A percentile compares a stretch with the other conserved stretches of the same genome.
Evolutionary conservation across 2,329 filamentous ascomycete genomes (phyloP).

Genomic region (Cercospora brassicicola): DNA sequence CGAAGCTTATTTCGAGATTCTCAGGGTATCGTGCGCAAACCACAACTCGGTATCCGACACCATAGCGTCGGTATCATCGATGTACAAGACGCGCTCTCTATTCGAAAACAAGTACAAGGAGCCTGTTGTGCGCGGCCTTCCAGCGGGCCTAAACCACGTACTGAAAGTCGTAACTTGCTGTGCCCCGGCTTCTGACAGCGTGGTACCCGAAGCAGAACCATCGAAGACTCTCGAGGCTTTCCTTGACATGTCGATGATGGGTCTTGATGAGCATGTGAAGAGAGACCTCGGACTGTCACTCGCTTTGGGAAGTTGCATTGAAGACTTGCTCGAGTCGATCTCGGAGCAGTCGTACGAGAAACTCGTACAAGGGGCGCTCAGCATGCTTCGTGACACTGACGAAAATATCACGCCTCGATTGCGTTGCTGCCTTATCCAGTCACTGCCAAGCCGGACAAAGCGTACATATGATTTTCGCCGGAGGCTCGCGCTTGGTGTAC

Average conservation of each 20-base stretch:
- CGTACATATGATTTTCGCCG: conserved; percentile 62
- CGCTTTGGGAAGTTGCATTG: conserved; percentile 21
- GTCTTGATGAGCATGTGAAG: conserved; percentile 32
- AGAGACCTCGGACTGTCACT: conserved; percentile 19
- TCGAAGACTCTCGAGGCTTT: conserved; percentile 24
- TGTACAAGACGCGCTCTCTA: conserved; percentile 27
- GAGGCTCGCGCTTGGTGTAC: conserved; percentile 64
- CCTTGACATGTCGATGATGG: conserved; percentile 32
- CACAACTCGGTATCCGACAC: conserved; percentile 20
- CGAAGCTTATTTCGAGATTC: conserved; percentile 37
- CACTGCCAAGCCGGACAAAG: conserved; percentile 57
- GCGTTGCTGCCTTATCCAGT: conserved; percentile 58
- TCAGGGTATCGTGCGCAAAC: conserved; percentile 24
- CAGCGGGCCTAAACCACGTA: conserved; percentile 22
- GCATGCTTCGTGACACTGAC: conserved; percentile 12
- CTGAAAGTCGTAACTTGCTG: conserved; percentile 20
- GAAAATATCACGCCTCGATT: conserved; percentile 38
- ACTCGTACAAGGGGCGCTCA: conserved; percentile 18
- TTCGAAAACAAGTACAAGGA: conserved; percentile 21
- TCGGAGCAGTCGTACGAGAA: conserved; percentile 20
- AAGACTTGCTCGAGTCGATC: conserved; percentile 29
- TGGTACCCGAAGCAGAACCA: conserved; percentile 20
- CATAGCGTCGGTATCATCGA: conserved; percentile 22
- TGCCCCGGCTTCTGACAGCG: conserved; percentile 21
- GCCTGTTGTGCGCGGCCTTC: conserved; percentile 13